phyloP scores from a whole-genome alignment of 768 basidiomycete genomes.

The Jaapia argillacea region DNA sequence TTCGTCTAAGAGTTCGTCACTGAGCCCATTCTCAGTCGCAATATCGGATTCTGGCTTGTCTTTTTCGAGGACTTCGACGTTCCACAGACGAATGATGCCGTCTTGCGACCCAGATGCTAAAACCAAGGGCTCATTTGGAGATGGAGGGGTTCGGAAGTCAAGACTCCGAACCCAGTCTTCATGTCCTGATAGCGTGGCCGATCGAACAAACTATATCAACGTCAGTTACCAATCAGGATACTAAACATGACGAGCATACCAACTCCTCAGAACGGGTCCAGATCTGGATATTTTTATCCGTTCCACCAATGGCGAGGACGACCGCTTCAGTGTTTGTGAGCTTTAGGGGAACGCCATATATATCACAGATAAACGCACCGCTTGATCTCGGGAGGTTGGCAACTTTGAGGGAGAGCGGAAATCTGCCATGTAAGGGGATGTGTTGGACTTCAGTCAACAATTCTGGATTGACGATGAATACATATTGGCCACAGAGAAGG shows the following conservation, averaged over 20 bases:
- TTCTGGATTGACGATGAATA: not conserved
- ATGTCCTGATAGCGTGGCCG: slow-evolving; percentile 65
- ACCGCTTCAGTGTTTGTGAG: slow-evolving; percentile 27
- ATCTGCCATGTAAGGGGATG: slow-evolving; percentile 55
- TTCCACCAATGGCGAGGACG: slow-evolving; percentile 77
- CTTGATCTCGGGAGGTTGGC: slow-evolving; percentile 54
- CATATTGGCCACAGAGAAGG: not conserved
- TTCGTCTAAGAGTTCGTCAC: slow-evolving; percentile 74
- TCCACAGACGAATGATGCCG: slow-evolving; percentile 88
- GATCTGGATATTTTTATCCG: slow-evolving; percentile 70
- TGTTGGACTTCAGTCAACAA: slow-evolving; percentile 35
- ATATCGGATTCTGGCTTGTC: slow-evolving; percentile 6
- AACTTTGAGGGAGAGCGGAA: slow-evolving; percentile 64
- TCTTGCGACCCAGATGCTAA: slow-evolving; percentile 96
- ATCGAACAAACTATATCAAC: slow-evolving; percentile 46
- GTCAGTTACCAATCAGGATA: not conserved
- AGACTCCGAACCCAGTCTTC: slow-evolving; percentile 93
- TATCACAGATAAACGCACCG: slow-evolving; percentile 30
- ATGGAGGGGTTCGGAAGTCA: slow-evolving; percentile 40
- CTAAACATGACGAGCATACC: slow-evolving; percentile 2
- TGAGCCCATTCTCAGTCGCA: slow-evolving; percentile 19
- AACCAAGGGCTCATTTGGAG: slow-evolving; percentile 37
- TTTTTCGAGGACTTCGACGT: slow-evolving; percentile 42
- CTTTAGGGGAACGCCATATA: not conserved
- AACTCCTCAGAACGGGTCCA: slow-evolving; percentile 54